Evolutionary conservation across 176 grass and related monocot species (phyloP).

Genomic region (Melocanna baccifera): DNA sequence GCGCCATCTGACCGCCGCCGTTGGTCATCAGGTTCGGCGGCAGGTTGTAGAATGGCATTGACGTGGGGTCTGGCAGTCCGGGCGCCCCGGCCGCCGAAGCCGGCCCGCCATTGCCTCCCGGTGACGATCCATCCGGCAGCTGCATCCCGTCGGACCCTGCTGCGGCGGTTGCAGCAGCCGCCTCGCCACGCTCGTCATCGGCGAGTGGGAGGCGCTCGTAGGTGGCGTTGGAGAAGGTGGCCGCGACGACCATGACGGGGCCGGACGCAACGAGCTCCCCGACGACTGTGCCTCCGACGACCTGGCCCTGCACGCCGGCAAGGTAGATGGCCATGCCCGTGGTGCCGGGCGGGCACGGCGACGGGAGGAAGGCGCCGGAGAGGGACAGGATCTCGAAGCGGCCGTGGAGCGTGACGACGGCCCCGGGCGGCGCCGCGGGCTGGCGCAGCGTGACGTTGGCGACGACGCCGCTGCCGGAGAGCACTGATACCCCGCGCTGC

Average conservation of each 20-base stretch:
- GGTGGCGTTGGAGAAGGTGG: slow-evolving; percentile 71
- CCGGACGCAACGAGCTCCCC: slow-evolving; percentile 63
- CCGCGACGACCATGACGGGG: slow-evolving; percentile 68
- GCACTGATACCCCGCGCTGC: slow-evolving; percentile 70
- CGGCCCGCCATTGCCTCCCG: slow-evolving; percentile 24
- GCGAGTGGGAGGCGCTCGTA: slow-evolving; percentile 65
- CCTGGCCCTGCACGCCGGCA: slow-evolving; percentile 70
- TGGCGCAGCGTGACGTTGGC: slow-evolving; percentile 67
- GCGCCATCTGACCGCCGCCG: slow-evolving; percentile 52
- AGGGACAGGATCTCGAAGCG: slow-evolving; percentile 83
- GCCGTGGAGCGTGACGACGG: slow-evolving; percentile 64
- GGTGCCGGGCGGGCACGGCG: slow-evolving; percentile 56
- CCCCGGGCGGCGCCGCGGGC: slow-evolving; percentile 45
- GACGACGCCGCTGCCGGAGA: slow-evolving; percentile 71
- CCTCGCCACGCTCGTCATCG: slow-evolving; percentile 44
- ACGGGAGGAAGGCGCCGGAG: slow-evolving; percentile 65
- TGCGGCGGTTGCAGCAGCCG: neutral
- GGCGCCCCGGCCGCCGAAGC: neutral
- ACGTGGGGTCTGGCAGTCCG: slow-evolving; percentile 31
- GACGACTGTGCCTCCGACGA: slow-evolving; percentile 63
- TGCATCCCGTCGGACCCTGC: slow-evolving; percentile 32
- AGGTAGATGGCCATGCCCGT: slow-evolving; percentile 65
- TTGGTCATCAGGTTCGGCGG: slow-evolving; percentile 69
- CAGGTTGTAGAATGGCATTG: slow-evolving; percentile 60
- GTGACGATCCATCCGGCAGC: slow-evolving; percentile 23